Base-by-base conservation (phyloP, 2,329 filamentous ascomycete genomes). In the Ophiostoma quercus region DNA sequence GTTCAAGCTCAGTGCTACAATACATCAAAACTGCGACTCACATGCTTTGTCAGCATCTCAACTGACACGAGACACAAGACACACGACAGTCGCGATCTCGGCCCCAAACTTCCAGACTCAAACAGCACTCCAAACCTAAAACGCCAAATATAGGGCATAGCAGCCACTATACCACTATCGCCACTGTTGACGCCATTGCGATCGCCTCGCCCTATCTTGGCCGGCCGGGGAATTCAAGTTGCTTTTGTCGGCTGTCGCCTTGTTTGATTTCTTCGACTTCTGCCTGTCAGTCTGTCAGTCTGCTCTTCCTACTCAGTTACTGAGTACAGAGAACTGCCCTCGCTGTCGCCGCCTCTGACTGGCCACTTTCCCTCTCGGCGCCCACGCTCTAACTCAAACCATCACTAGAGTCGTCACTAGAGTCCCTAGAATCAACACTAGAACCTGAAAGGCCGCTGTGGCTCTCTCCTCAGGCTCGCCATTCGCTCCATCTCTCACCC, bases 111-210 rank as follows among this genome's bases (percentile, higher is more conserved):
- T 11, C 1, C 39, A 41, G 8, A 41, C 39, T 34, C 34, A 34
- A 34, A 34, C 39, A 12, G 39, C 39, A 41, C 39, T 39, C 16
- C 19, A 47, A 47, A 47, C 16, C 41, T 19, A 47, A 47, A 19
- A 47, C 43, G 43, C 43, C 43, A 47, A 47, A 47, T 34, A 34
- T 34, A 34, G 34, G 34, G 32, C 32, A 6, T 6, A 47, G 43
- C 16, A 16, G 16, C 43, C 43, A 47, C 7, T 47, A 47, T 43
- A 43, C 41, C 41, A 43, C 41, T 43, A 43, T 47, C 16, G 51
- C 14, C n/a, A 25, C 41, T 34, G 60, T 47, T 71, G 67, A 66
- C 63, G 70, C 67, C 70, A 71, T 68, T 67, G 41, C 63, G 70
- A 71, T 71, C 70, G 69, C 69, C 51, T 60, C n/a, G 29, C 66